Base-by-base conservation (phyloP, 2,329 filamentous ascomycete genomes). In the Diaporthe batatas region DNA sequence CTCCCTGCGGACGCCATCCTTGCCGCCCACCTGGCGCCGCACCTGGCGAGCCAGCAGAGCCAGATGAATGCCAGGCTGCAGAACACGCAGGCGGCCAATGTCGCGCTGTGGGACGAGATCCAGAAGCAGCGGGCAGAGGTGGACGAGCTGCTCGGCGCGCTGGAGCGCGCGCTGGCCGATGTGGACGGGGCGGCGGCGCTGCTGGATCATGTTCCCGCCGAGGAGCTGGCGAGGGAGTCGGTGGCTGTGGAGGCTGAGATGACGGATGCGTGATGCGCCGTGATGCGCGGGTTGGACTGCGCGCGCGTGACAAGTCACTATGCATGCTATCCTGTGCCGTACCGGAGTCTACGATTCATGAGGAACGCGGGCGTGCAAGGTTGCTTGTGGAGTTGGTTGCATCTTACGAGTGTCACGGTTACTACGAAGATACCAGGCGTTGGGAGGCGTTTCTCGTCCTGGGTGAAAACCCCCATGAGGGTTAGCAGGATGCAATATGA, bases 31-130 rank as follows among this genome's bases (percentile, higher is more conserved):
- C 82, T 91, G 32, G 79, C 83, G 7, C 87, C 89, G 0, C 83
- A 88, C 68, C 84, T 91, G 6, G 82, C 83, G 3, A 81, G 84
- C 21, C 88, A 91, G 78, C 86, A 87, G 70, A 86, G 85, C 2
- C 86, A 87, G 76, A 86, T 92, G 74, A 89, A 89, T 78, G 88
- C 88, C 11, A 84, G 83, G 59, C 82, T 92, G 44, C 87, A 89
- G 77, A 89, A 88, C 29, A 84, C 84, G 55, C 88, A 91, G 78
- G 83, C 85, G 21, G 85, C 87, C 77, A 92, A 92, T 78, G 86
- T 87, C 18, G 82, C 81, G 7, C 81, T 91, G 23, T 87, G 85
- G 72, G 84, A 85, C 55, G 85, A 86, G 70, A 83, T 92, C 16
- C 80, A 82, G 67, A 80, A 79, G 53, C 90, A 92, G 83, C 84